A percentile compares a stretch with the other conserved stretches of the same genome.
Evolutionary conservation across 805 yeast genomes (phyloP).

Genomic region (Saccharomycopsis synnaedendra): DNA sequence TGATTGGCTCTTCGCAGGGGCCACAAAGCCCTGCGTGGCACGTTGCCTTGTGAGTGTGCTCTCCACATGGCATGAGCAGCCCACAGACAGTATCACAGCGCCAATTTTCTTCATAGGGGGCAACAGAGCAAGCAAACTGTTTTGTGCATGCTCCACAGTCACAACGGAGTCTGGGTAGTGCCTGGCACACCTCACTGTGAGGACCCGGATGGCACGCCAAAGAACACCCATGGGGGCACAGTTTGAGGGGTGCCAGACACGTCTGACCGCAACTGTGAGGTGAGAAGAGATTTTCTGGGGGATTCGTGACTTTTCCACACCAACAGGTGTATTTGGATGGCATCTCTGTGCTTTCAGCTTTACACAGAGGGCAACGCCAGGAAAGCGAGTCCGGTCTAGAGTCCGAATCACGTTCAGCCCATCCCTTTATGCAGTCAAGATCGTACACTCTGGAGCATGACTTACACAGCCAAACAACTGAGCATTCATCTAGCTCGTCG

Average conservation of each 20-base stretch:
- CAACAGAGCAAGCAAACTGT: conserved; percentile 64
- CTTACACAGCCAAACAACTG: conserved; percentile 69
- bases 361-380: conserved; percentile 89
- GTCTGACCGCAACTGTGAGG: conserved; percentile 90
- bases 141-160: conserved; percentile 57
- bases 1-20: conserved; percentile 40
- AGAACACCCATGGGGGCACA: conserved; percentile 67
- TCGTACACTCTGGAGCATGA: conserved; percentile 79
- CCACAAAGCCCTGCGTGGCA: conserved; percentile 88
- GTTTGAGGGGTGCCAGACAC: conserved; percentile 44
- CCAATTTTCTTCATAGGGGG: conserved; percentile 62
- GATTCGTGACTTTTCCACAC: conserved; percentile 76
- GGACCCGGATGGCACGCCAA: conserved; percentile 83
- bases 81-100: conserved; percentile 51
- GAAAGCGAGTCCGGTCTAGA: conserved; percentile 34
- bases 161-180: conserved; percentile 59
- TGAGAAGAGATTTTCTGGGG: conserved; percentile 40
- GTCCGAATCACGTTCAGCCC: conserved; percentile 74
- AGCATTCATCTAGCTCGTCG: conserved; percentile 55
- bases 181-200: conserved; percentile 65
- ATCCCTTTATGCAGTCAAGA: conserved; percentile 68
- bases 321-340: conserved; percentile 66
- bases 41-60: conserved; percentile 46
- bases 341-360: conserved; percentile 29
- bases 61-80: conserved; percentile 55